These are phyloP conservation scores for Saccharomycopsis crataegensis DNA, from an alignment of 1,139 yeast genomes.

Conservation along the genomic window DNA sequence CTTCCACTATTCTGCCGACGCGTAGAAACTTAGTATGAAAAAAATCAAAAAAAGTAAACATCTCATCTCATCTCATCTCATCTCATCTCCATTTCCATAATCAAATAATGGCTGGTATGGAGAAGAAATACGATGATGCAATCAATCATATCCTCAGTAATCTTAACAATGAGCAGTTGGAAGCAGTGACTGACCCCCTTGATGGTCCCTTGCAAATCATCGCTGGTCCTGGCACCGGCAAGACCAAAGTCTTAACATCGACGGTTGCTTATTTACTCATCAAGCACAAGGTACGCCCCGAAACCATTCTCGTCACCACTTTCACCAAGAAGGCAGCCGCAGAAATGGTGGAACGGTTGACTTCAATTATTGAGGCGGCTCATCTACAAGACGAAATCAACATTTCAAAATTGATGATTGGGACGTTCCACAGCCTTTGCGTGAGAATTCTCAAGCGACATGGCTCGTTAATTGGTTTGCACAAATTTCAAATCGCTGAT, in stretches of 20 bases:
- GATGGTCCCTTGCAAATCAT: conserved; percentile 60
- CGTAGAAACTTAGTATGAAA: too few relatives aligned
- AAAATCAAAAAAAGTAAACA: too few relatives aligned
- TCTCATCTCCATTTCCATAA: neutral
- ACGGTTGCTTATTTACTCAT: conserved; percentile 66
- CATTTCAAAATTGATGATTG: conserved; percentile 47
- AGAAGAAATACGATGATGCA: neutral
- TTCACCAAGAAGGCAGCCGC: conserved; percentile 87
- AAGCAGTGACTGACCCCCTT: conserved; percentile 53
- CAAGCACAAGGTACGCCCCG: conserved; percentile 45
- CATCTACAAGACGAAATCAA: conserved; percentile 28
- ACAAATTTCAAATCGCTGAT: conserved; percentile 51
- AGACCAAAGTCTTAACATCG: conserved; percentile 73
- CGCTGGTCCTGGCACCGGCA: conserved; percentile 90
- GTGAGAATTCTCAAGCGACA: conserved; percentile 47
- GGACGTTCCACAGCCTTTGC: conserved; percentile 85
- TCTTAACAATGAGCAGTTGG: conserved; percentile 50
- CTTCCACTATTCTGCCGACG: too few relatives aligned
- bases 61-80: neutral
- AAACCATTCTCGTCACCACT: conserved; percentile 70
- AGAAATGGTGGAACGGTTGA: conserved; percentile 65
- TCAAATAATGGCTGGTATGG: neutral
- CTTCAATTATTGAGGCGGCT: conserved; percentile 30
- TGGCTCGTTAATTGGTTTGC: conserved; percentile 45
- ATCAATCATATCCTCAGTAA: conserved; percentile 20